Evolutionary conservation across 352 stramenopile genomes (phyloP), one percentile per base, ranked within the genome.

Genomic region (Globisporangium okanoganense): DNA sequence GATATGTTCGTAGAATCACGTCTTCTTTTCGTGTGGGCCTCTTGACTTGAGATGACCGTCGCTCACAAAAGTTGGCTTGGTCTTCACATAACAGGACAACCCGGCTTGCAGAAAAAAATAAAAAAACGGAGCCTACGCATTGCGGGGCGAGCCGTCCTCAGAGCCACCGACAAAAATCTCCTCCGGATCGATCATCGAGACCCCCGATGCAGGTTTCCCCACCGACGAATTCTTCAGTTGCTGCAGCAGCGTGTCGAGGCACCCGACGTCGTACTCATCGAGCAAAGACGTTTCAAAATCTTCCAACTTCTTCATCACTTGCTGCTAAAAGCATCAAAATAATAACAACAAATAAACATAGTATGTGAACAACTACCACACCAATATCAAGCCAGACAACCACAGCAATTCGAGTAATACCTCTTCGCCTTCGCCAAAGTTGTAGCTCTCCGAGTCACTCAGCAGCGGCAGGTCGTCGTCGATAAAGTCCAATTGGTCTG

Each of bases 221-320:
- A 67, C 69, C 36, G 60, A 69, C 9, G 75, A 71, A 27, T 64
- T 86, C 62, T 91, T 91, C 48, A 91, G 60, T 75, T 91, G 79
- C 72, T 88, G 50, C 12, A 95, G 70, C 14, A 95, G 70, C n/a
- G 82, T 92, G 58, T 95, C 86, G 31, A 95, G 72, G 44, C 83
- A 94, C 16, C 72, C 79, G 2, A 93, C 86, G 44, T 95, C 86
- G 72, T 95, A 95, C 59, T 95, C 86, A 49, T 95, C 81, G 31
- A 95, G 69, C 44, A 95, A 61, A n/a, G 84, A 93, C 48, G 84
- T 81, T 59, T 95, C 86, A 65, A 95, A 92, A 67, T 95, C 86
- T 49, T 95, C 86, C 41, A 95, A 71, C 61, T 90, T 92, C 69
- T 88, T 88, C 83, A 95, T 93, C 50, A 95, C 86, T 64, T 87